These are phyloP conservation scores for Rhododendron molle DNA, from an alignment of 148 eudicot genomes.

Conservation along the genomic window DNA sequence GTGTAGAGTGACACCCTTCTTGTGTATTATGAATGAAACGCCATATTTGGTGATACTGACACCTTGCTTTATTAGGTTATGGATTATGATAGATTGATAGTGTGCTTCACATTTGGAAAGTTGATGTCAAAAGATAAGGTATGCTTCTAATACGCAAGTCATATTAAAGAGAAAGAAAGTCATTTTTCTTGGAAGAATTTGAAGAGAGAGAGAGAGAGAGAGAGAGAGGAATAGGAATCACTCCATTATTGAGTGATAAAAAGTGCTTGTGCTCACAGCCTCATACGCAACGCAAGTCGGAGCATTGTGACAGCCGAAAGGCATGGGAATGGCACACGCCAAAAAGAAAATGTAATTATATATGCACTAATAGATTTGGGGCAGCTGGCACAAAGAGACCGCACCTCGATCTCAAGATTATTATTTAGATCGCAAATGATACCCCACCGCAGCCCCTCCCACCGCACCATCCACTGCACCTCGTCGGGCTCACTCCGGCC, in stretches of 20 bases:
- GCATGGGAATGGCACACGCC: background rate
- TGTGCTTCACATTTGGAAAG: background rate
- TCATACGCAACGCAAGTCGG: background rate
- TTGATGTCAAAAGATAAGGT: background rate
- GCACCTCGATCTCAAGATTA: background rate
- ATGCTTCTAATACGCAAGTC: background rate
- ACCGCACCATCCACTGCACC: no score
- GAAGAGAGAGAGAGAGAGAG: background rate
- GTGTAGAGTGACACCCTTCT: no score
- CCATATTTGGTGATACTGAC: no score
- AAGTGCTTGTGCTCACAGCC: background rate
- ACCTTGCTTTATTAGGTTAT: no score
- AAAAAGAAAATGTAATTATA: background rate
- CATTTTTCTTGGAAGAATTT: background rate
- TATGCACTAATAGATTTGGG: background rate
- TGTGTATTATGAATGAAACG: no score
- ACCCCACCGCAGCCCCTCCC: no score
- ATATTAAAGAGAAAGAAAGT: background rate
- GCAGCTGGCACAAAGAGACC: background rate
- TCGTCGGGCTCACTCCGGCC: no score
- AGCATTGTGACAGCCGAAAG: background rate
- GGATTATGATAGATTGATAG: no score
- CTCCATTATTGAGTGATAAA: background rate
- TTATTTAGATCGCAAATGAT: no score
- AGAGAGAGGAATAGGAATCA: background rate